These are phyloP conservation scores for Canavalia gladiata DNA, from an alignment of 306 rosid species.

Conservation along the genomic window DNA sequence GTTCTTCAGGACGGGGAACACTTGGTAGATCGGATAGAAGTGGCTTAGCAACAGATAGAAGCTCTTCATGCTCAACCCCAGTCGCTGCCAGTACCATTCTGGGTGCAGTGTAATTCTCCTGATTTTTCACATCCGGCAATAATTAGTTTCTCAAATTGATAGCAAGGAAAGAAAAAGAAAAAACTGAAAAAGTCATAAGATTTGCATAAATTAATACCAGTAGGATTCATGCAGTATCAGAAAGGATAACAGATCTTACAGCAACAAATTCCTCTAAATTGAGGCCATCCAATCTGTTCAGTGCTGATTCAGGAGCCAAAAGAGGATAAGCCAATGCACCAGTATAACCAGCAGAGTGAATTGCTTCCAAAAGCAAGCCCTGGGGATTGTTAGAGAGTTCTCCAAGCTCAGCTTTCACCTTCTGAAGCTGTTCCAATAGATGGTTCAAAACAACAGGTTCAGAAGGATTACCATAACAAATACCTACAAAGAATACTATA, in stretches of 20 bases:
- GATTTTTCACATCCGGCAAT: conserved; percentile 47
- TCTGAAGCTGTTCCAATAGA: conserved; percentile 66
- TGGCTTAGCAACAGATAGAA: conserved; percentile 83
- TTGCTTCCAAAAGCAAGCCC: conserved; percentile 91
- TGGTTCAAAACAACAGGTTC: conserved; percentile 43
- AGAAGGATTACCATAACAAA: conserved; percentile 30
- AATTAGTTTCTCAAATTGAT: conserved; percentile 42
- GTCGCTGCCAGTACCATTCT: conserved; percentile 95
- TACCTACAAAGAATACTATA: conserved; percentile 30
- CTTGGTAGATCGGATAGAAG: conserved; percentile 89
- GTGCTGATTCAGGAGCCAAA: conserved; percentile 80
- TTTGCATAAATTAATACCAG: conserved; percentile 37
- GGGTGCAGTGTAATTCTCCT: conserved; percentile 98
- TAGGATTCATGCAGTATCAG: conserved; percentile 31
- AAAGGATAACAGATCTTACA: conserved; percentile 69
- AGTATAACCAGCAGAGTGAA: conserved; percentile 92
- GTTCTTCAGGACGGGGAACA: conserved; percentile 63
- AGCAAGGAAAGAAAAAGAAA: neutral
- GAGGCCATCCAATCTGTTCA: conserved; percentile 72
- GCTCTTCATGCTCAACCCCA: conserved; percentile 92
- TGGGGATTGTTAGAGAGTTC: conserved; percentile 91
- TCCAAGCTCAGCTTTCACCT: conserved; percentile 82
- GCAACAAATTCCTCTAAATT: conserved; percentile 80
- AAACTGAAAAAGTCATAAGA: neutral
- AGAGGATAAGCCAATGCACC: conserved; percentile 98